Conservation (phyloP, 108 stramenopile genomes). For the Skeletonema menzelii region DNA sequence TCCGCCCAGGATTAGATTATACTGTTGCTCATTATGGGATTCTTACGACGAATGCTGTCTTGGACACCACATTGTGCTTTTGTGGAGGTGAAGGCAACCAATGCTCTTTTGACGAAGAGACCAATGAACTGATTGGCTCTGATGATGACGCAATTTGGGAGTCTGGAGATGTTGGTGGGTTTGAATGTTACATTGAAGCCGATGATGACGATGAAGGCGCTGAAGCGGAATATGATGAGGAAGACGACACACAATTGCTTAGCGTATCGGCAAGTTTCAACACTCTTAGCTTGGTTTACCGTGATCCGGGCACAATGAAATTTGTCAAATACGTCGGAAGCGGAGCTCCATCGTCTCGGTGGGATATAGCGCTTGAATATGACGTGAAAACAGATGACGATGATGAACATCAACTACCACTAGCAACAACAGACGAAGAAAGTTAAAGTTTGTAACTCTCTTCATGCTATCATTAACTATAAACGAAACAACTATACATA, state of each 20-base stretch:
- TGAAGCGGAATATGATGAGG: conserved; percentile 89
- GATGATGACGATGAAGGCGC: conserved; percentile 85
- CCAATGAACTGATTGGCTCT: conserved; percentile 43
- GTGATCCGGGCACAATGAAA: conserved; percentile 92
- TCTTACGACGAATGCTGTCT: conserved; percentile 61
- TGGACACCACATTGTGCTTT: conserved; percentile 90
- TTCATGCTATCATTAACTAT: neutral
- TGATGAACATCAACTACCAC: conserved; percentile 11
- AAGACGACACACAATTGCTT: conserved; percentile 89
- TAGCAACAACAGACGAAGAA: neutral
- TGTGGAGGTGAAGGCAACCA: conserved; percentile 65
- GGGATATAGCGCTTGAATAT: conserved; percentile 92
- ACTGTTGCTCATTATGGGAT: conserved; percentile 95
- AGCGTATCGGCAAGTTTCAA: conserved; percentile 94
- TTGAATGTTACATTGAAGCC: conserved; percentile 95
- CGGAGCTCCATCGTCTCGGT: conserved; percentile 90
- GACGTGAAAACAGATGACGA: conserved; percentile 59
- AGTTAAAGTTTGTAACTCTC: neutral
- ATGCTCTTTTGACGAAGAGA: conserved; percentile 47
- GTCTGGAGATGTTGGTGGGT: conserved; percentile 92
- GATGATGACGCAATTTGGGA: conserved; percentile 82
- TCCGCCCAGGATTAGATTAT: conserved; percentile 96
- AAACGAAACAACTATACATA: neutral
- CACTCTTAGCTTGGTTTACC: conserved; percentile 88
- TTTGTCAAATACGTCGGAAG: conserved; percentile 95